Base-by-base conservation (phyloP, 805 yeast genomes). In the Yamadazyma sp. region DNA sequence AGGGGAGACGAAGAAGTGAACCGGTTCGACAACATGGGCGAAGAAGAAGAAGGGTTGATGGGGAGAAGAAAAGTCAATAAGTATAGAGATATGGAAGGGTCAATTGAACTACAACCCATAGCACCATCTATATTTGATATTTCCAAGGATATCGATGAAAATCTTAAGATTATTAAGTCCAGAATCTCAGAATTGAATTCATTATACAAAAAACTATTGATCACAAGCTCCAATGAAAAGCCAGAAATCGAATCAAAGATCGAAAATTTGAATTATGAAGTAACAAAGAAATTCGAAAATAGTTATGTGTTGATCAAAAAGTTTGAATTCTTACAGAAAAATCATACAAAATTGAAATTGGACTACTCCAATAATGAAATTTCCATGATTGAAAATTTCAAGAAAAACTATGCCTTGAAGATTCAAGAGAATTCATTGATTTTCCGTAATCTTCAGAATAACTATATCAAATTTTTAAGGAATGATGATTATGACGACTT, bases 191-290 rank as follows among this genome's bases (percentile, higher is more conserved):
- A 74, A 47, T 69, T 91, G 49, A 80, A 79, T 33, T 72, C 73
- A 26, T 59, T 87, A 23, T 93, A 93, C 56, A 82, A 83, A 56
- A 84, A 82, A 60, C 82, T 88, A 47, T 69, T 91, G 10, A 72
- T 93, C 23, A 96, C 97, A 2, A 93, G 93, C 14, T 86, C 87
- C 54, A 81, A 76, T 47, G 98, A 93, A 58, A 78, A 87, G 42
- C 73, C 79, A 11, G 68, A 68, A 22, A 83, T 86, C 45, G 96
- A 89, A 45, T 73, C 72, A 33, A 77, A 78, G 52, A 87, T 93
- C 40, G 96, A 93, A 51, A 75, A 75, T 34, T 59, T 88, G 46
- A 86, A 91, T 38, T 80, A 76, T 47, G 68, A 73, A 13, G 80
- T 91, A 33, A 86, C 96, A 20, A 76, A 78, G 48, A 67, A 72